Percentiles rank a stretch among this genome's conserved stretches.
Conservation (phyloP, 2,329 filamentous ascomycete species). For the Tricladium varicosporioides region DNA sequence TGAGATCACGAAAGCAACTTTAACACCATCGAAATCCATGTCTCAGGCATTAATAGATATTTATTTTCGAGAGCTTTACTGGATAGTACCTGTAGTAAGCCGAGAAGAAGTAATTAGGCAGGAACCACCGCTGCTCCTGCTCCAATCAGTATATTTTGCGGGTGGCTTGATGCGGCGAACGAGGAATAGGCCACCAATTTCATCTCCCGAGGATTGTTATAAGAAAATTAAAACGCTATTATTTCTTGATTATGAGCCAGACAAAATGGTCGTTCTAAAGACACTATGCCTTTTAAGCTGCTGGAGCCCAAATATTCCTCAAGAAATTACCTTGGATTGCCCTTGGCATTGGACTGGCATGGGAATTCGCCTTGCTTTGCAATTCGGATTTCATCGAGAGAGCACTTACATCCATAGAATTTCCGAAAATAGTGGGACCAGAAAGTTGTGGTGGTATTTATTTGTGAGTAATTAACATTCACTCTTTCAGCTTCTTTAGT, state of each 20-base stretch:
- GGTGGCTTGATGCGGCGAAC: background rate
- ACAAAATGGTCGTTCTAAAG: background rate
- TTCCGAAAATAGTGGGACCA: background rate
- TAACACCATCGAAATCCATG: background rate
- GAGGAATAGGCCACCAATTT: background rate
- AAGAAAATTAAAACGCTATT: background rate
- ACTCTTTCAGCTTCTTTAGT: background rate
- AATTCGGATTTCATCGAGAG: background rate
- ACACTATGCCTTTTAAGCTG: background rate
- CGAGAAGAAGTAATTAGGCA: background rate
- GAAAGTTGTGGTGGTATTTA: background rate
- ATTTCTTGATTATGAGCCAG: background rate
- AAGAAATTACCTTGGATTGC: background rate
- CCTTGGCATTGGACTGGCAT: conserved; percentile 3
- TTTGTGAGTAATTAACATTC: background rate
- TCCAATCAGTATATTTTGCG: background rate
- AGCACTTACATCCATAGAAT: background rate
- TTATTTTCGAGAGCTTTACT: background rate
- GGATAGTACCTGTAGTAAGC: background rate
- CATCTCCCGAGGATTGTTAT: background rate
- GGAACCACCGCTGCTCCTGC: background rate
- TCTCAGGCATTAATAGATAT: background rate
- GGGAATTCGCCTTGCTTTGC: background rate
- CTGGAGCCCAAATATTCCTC: background rate
- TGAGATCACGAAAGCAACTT: background rate